These are phyloP conservation scores for Barnettozyma vustinii DNA, from an alignment of 805 yeast genomes.

Conservation along the genomic window DNA sequence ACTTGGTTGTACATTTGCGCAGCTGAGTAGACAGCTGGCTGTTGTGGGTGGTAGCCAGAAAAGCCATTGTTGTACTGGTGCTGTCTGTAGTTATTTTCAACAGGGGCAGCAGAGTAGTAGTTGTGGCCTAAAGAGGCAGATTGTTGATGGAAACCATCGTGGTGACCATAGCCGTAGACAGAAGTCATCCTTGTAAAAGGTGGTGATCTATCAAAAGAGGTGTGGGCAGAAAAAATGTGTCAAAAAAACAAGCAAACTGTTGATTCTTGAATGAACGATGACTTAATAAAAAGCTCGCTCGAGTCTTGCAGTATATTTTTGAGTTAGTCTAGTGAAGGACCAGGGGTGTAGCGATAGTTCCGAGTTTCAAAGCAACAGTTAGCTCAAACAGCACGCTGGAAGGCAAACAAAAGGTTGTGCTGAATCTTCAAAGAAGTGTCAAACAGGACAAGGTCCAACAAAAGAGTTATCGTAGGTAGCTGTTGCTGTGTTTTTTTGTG, in stretches of 20 bases:
- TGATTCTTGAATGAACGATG: constrained; percentile 26
- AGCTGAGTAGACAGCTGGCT: constrained; percentile 4
- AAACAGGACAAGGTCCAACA: not conserved
- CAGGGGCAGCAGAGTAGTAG: not conserved
- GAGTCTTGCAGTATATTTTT: not conserved
- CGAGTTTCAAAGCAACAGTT: not conserved
- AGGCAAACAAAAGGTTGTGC: not conserved
- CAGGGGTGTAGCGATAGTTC: not conserved
- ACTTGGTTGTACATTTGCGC: not conserved
- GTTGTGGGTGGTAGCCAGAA: constrained; percentile 8
- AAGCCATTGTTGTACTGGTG: constrained; percentile 2
- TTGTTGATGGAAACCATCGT: constrained; percentile 8
- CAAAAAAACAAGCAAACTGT: not conserved
- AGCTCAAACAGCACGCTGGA: not conserved
- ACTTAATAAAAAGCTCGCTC: constrained; percentile 40
- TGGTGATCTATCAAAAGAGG: not conserved
- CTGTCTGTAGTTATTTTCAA: not conserved
- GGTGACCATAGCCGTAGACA: constrained; percentile 18
- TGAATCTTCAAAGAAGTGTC: constrained; percentile 2
- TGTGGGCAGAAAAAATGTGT: not conserved
- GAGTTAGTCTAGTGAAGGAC: not conserved
- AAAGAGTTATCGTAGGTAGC: not conserved
- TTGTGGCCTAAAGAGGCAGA: constrained; percentile 3
- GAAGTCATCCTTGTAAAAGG: constrained; percentile 16
- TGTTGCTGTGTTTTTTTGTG: constrained; percentile 3